These are phyloP conservation scores for Solanum medicagineum DNA, from an alignment of 257 asterid genomes.

Conservation along the genomic window DNA sequence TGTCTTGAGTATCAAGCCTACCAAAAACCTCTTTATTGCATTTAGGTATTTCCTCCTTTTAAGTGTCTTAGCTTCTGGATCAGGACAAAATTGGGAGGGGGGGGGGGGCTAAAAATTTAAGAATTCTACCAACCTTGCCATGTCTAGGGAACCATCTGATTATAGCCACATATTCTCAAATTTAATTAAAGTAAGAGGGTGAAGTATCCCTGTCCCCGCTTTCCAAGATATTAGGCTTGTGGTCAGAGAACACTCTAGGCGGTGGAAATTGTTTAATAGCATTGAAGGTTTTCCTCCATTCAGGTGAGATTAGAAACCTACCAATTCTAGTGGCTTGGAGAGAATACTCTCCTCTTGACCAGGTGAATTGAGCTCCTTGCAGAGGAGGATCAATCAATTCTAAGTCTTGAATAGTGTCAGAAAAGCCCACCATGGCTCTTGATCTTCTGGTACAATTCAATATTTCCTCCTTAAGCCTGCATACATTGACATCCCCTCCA, in stretches of 20 bases:
- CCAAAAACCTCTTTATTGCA: background rate
- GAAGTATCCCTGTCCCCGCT: background rate
- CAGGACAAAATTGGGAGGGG: background rate
- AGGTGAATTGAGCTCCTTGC: background rate
- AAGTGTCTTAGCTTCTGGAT: background rate
- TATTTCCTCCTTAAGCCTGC: background rate
- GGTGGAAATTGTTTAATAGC: too few species aligned
- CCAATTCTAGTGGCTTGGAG: background rate
- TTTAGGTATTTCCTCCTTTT: background rate
- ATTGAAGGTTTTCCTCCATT: too few species aligned
- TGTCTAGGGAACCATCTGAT: background rate
- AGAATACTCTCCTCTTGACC: background rate
- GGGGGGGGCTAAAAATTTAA: background rate
- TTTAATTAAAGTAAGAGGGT: background rate
- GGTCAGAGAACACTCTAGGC: background rate
- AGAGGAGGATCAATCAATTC: background rate
- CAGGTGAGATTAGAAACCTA: background rate
- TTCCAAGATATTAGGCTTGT: background rate
- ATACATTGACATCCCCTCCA: background rate
- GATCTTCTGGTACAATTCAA: background rate
- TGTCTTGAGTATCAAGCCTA: background rate
- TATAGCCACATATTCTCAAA: background rate
- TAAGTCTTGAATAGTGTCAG: background rate
- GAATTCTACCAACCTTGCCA: background rate
- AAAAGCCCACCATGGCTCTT: background rate